These are phyloP conservation scores for Neonectria punicea DNA, from an alignment of 2,329 filamentous ascomycete species.

Conservation along the genomic window DNA sequence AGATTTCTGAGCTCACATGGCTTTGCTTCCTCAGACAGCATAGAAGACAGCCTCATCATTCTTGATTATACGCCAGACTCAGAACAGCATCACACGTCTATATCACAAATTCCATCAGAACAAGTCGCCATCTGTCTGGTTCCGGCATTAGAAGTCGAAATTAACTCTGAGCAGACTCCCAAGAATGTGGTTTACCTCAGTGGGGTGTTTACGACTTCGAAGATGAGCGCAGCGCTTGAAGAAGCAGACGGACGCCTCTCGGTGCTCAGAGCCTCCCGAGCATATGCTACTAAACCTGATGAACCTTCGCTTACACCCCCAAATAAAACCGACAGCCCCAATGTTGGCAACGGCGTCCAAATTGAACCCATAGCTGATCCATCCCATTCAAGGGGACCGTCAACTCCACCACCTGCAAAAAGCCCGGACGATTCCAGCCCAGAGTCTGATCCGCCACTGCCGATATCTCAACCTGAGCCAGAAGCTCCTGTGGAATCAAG, in stretches of 20 bases:
- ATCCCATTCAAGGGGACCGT: not conserved
- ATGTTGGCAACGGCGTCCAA: constrained; percentile 12
- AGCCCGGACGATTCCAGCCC: not conserved
- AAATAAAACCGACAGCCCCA: not conserved
- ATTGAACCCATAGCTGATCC: not conserved
- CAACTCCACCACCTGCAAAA: not conserved
- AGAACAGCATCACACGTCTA: constrained; percentile 9
- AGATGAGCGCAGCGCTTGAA: constrained; percentile 24
- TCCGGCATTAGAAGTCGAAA: not conserved
- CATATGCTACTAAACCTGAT: rapidly evolving
- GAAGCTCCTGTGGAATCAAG: not conserved
- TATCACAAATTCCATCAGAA: not conserved
- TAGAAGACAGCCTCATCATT: constrained; percentile 21
- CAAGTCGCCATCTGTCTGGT: constrained; percentile 34
- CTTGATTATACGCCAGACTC: constrained; percentile 24
- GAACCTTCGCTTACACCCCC: not conserved
- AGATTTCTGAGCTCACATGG: constrained; percentile 17
- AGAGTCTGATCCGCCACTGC: not conserved
- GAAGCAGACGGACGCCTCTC: constrained; percentile 22
- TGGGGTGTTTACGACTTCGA: constrained; percentile 22
- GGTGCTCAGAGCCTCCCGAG: not conserved
- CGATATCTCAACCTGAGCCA: not conserved
- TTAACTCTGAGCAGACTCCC: not conserved
- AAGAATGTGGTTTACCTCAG: constrained; percentile 30
- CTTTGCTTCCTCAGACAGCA: constrained; percentile 11